Base-by-base conservation (phyloP, 805 yeast genomes). In the Myxozyma melibiosi region DNA sequence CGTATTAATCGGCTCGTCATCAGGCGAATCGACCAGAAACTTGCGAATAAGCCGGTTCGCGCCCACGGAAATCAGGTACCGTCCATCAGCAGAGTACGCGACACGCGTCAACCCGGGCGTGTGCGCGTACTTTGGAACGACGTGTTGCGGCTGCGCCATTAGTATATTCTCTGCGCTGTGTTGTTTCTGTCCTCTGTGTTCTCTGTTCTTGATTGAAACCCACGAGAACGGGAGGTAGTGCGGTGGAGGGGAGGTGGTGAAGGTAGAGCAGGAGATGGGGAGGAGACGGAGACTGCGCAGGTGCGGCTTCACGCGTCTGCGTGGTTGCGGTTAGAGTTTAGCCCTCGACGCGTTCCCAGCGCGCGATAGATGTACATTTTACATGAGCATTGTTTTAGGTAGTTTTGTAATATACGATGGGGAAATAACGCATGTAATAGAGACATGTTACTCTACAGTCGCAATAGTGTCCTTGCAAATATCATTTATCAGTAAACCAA, bases 51-150 rank as follows among this genome's bases (percentile, higher is more conserved):
- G 62, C 53, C 62, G 60, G 58, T 73, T 70, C 4, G 69, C 58
- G n/a, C 76, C 76, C n/a, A 65, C 66, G 1, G 76, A 67, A 38
- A 72, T 55, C 42, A 73, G 43, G 44, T 57, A 70, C 43, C 56
- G 54, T n/a, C 74, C 74, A 50, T 68, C 68, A 4, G 60, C 57
- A n/a, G 71, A 62, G 56, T 70, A 72, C 28, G 69, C 66, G 28
- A 74, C 65, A 25, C 69, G 58, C 11, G 73, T 68, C 11, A 62
- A 53, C 27, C 76, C 76, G 9, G 63, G 58, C 22, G 67, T 53
- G 61, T 74, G 76, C 20, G 75, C 74, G 59, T 73, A 73, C 48
- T 62, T 53, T 9, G 70, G 69, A 13, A 61, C 51, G 18, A 62
- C 53, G 22, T 16, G 33, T 33, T 45, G 50, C 31, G 20, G 50